Percentiles rank a stretch among this genome's conserved stretches.
These are phyloP conservation scores for Verticillium zaregamsianum DNA, from an alignment of 2,329 filamentous ascomycete genomes.

Conservation along the genomic window DNA sequence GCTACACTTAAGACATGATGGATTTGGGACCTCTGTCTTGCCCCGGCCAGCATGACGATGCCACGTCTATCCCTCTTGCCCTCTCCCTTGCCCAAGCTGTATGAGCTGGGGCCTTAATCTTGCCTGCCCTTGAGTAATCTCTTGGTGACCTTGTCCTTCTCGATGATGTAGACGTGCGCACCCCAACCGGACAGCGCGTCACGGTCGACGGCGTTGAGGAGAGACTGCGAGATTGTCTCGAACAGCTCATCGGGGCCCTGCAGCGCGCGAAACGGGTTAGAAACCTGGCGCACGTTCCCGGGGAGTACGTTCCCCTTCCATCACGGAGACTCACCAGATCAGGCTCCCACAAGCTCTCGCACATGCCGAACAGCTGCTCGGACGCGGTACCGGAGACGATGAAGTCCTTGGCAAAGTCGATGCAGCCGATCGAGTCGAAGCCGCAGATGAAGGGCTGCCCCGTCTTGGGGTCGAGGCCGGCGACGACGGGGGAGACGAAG, in stretches of 20 bases:
- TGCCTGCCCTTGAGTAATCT: slow-evolving; percentile 96
- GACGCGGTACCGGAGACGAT: slow-evolving; percentile 95
- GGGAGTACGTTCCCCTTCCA: background rate
- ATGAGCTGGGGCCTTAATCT: slow-evolving; percentile 53
- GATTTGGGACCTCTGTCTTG: background rate
- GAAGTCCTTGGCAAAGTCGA: slow-evolving; percentile 99
- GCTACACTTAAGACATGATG: slow-evolving; percentile 16
- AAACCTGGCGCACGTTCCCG: background rate
- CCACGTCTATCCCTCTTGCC: background rate
- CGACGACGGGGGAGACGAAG: slow-evolving; percentile 93
- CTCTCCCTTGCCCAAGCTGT: background rate
- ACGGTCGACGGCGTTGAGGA: slow-evolving; percentile 93
- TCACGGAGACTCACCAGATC: slow-evolving; percentile 68
- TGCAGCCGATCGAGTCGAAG: slow-evolving; percentile 98
- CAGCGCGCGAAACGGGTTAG: slow-evolving; percentile 3
- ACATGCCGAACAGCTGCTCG: slow-evolving; percentile 98
- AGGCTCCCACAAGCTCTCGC: slow-evolving; percentile 96
- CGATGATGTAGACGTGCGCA: slow-evolving; percentile 98
- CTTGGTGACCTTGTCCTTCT: slow-evolving; percentile 99
- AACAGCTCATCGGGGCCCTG: slow-evolving; percentile 91
- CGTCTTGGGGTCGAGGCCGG: slow-evolving; percentile 90
- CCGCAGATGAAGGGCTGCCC: slow-evolving; percentile 97
- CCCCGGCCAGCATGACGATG: background rate
- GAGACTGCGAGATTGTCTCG: slow-evolving; percentile 94
- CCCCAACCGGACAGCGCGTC: slow-evolving; percentile 98